Evolutionary conservation across 1,139 yeast species (phyloP).

Genomic region (Debaryomyces robertsiae): DNA sequence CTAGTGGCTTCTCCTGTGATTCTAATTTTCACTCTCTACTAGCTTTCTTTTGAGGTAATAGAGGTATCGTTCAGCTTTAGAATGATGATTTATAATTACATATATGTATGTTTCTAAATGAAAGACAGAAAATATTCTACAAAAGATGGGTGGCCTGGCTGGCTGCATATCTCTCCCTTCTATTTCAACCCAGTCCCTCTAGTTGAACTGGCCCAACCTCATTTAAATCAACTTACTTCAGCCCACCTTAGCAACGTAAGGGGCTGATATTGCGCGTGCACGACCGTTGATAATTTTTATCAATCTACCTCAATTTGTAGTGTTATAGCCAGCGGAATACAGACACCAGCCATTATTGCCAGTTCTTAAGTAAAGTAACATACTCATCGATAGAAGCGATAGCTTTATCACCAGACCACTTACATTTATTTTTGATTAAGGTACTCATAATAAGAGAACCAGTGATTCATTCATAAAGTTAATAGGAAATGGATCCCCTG

Average conservation of each 20-base stretch:
- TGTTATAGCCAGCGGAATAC: slow-evolving; percentile 3
- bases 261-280: background rate
- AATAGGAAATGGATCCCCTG: slow-evolving; percentile 15
- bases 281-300: slow-evolving; percentile 5
- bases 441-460: slow-evolving; percentile 6
- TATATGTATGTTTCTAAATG: background rate
- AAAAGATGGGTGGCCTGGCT: too few relatives aligned
- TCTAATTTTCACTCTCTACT: background rate
- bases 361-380: slow-evolving; percentile 1
- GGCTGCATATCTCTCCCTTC: too few relatives aligned
- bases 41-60: background rate
- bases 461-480: slow-evolving; percentile 1
- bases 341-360: slow-evolving; percentile 2
- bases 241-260: slow-evolving; percentile 4
- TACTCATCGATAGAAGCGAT: background rate
- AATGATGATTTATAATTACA: background rate
- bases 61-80: background rate
- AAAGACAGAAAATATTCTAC: too few relatives aligned
- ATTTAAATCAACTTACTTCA: too few relatives aligned
- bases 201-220: too few relatives aligned
- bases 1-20: too few relatives aligned
- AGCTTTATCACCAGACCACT: background rate
- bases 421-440: slow-evolving; percentile 1
- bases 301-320: slow-evolving; percentile 7
- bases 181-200: too few relatives aligned